Evolutionary conservation across 73 alveolate species (phyloP), one percentile per base, ranked within the genome.

Genomic region (Tetrahymena elliotti): DNA sequence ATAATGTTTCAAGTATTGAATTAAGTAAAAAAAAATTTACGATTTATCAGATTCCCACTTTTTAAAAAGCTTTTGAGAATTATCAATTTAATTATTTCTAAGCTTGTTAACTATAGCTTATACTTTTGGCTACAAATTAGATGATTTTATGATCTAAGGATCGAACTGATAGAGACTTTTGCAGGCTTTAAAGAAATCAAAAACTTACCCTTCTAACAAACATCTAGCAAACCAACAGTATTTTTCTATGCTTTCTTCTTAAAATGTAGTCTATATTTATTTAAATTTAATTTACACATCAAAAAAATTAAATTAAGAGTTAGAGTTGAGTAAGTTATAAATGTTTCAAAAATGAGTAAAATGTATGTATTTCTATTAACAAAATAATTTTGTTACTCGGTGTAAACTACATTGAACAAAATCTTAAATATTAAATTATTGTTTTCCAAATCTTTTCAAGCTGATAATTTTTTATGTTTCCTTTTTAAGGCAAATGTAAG

Each of bases 41-140:
- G 92, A 33, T 94, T 94, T 94, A 27, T 94, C 94, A 83, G 83
- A 83, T 11, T 52, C 54, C 96, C 96, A 94, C 92, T 94, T 84
- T 53, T 39, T 53, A 47, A 40, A 9, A 0, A 94, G 38, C 33
- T 83, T 84, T 34, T 33, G 37, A 54, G 93, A 52, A 52, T 40
- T 41, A 12, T 41, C 93, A 38, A 94, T 94, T 47, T 94, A 38
- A 84, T 94, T 84, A 35, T 52, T 38, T 94, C 52, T 94, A 9
- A 94, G 38, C 27, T 88, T 41, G 27, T 88, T 94, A 33, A 94
- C 83, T 33, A 94, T 94, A n/a, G 83, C 52, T 88, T 94, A 39
- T 20, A 82, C 83, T 52, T 88, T 84, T 31, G 95, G 93, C 47
- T 94, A 37, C 53, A 94, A 38, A 52, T 94, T 94, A 39, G 96